phyloP scores from a whole-genome alignment of 345 rosid species.

The Luvunga scandens region DNA sequence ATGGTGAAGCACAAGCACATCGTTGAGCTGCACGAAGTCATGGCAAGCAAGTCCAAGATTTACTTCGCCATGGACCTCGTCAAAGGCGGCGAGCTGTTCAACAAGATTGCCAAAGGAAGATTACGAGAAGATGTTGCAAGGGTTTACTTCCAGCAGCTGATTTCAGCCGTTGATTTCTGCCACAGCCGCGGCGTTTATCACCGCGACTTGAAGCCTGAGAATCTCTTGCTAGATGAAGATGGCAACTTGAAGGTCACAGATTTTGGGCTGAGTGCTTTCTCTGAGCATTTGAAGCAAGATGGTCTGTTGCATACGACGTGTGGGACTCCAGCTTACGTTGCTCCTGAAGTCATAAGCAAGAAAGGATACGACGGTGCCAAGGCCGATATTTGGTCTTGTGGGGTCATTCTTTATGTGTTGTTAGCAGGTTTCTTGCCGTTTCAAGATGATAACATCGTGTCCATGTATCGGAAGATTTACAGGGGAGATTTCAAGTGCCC shows the following conservation, averaged over 20 bases:
- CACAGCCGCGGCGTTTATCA: conserved; percentile 94
- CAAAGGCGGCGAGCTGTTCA: conserved; percentile 83
- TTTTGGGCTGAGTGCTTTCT: conserved; percentile 80
- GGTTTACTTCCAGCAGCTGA: conserved; percentile 73
- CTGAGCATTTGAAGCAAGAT: conserved; percentile 75
- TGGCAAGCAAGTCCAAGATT: conserved; percentile 95
- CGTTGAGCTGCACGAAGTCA: conserved; percentile 84
- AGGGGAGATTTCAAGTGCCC: conserved; percentile 92
- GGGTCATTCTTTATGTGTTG: conserved; percentile 81
- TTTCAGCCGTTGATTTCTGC: conserved; percentile 86
- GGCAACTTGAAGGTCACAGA: conserved; percentile 83
- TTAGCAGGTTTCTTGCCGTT: conserved; percentile 89
- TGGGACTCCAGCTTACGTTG: conserved; percentile 90
- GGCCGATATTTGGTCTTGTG: conserved; percentile 96
- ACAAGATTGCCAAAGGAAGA: conserved; percentile 62
- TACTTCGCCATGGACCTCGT: conserved; percentile 95
- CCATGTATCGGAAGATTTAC: conserved; percentile 82
- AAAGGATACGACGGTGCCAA: conserved; percentile 91
- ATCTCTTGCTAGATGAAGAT: conserved; percentile 69
- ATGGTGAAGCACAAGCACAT: conserved; percentile 85
- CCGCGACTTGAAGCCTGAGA: conserved; percentile 89
- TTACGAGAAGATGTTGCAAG: conserved; percentile 71
- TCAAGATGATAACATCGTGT: conserved; percentile 74
- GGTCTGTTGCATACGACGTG: conserved; percentile 81
- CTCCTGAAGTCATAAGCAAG: conserved; percentile 83